A percentile compares a stretch with the other conserved stretches of the same genome.
Evolutionary conservation across 306 rosid genomes (phyloP).

Genomic region (Prunus mongolica): DNA sequence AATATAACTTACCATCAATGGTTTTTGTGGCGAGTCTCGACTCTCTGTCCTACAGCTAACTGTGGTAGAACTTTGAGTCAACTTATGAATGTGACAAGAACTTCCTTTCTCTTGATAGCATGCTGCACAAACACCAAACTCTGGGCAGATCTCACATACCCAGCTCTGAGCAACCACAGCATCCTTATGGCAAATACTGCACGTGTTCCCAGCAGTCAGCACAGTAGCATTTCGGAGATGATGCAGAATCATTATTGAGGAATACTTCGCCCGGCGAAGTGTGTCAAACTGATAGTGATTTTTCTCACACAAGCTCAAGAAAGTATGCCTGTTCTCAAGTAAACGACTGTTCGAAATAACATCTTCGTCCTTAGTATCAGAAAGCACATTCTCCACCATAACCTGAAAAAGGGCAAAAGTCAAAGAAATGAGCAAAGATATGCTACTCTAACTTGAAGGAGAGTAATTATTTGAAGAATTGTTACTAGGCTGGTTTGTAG

Average conservation of each 20-base stretch:
- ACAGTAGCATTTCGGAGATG: constrained; percentile 27
- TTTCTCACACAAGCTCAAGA: constrained; percentile 48
- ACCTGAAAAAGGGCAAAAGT: constrained; percentile 33
- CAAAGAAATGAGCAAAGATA: not conserved
- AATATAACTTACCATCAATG: constrained; percentile 8
- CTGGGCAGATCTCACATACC: constrained; percentile 44
- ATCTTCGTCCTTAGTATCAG: constrained; percentile 46
- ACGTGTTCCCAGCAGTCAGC: constrained; percentile 12
- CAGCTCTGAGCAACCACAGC: constrained; percentile 23
- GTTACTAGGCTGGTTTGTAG: not conserved
- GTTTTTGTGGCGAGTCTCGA: not conserved
- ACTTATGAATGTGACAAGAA: constrained; percentile 36
- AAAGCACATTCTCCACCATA: constrained; percentile 27
- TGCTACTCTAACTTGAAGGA: not conserved
- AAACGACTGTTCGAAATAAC: constrained; percentile 31
- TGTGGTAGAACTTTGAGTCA: constrained; percentile 26
- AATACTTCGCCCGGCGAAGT: constrained; percentile 61
- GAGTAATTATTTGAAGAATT: not conserved
- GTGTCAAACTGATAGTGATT: constrained; percentile 55
- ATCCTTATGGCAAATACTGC: constrained; percentile 37
- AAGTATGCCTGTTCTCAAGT: constrained; percentile 31
- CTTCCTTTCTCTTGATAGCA: constrained; percentile 41
- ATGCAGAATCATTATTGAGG: constrained; percentile 54
- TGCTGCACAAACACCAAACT: constrained; percentile 33
- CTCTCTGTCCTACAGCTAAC: not conserved